A percentile compares a stretch with the other conserved stretches of the same genome.
phyloP scores from a whole-genome alignment of 192 early-diverging fungal genomes.

The Spinellus fusiger region DNA sequence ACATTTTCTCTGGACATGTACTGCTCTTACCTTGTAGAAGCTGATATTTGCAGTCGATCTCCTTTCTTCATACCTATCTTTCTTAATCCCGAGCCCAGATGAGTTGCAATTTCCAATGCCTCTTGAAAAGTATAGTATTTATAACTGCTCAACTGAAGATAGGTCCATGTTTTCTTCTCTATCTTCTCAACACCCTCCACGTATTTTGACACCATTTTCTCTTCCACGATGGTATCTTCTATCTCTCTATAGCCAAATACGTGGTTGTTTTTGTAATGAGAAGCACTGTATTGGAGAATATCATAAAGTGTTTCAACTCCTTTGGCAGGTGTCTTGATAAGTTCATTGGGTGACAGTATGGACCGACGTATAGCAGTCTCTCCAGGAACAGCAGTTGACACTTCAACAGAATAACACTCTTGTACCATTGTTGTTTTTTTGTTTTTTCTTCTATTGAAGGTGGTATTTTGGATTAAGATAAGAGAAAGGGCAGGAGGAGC shows the following conservation, averaged over 20 bases:
- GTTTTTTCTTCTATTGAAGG: background rate
- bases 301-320: slow-evolving; percentile 66
- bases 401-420: slow-evolving; percentile 16
- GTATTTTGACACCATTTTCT: slow-evolving; percentile 62
- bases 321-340: slow-evolving; percentile 36
- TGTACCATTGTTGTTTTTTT: slow-evolving; percentile 15
- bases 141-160: slow-evolving; percentile 69
- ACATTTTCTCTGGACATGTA: background rate
- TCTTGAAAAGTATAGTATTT: slow-evolving; percentile 76
- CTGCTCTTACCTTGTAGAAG: slow-evolving; percentile 23
- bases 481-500: too few species aligned
- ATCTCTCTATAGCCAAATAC: slow-evolving; percentile 68
- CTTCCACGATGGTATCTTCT: slow-evolving; percentile 59
- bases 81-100: slow-evolving; percentile 45
- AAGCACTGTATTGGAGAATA: slow-evolving; percentile 52
- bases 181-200: slow-evolving; percentile 48
- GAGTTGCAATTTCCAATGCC: slow-evolving; percentile 40
- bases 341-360: slow-evolving; percentile 38
- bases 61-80: slow-evolving; percentile 19
- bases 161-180: slow-evolving; percentile 78
- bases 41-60: slow-evolving; percentile 24
- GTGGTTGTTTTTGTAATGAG: slow-evolving; percentile 49
- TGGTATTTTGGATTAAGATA: too few species aligned
- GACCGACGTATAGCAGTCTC: slow-evolving; percentile 44
- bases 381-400: slow-evolving; percentile 9